Evolutionary conservation across 495 filamentous ascomycete species (phyloP).

Genomic region (Xylaria nigripes): DNA sequence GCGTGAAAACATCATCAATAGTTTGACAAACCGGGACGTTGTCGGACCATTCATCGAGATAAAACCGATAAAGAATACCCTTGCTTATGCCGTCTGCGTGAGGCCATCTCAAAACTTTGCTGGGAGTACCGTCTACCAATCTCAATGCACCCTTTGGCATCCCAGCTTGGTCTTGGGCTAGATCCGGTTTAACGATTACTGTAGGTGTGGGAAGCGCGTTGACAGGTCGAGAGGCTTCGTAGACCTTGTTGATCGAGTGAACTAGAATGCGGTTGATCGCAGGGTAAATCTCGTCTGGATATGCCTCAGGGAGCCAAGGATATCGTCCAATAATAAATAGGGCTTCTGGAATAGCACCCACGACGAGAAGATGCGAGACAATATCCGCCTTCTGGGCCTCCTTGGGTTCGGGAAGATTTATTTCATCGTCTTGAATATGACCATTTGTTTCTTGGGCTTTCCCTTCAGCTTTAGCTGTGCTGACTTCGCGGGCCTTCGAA

Average conservation of each 20-base stretch:
- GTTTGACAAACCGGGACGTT: conserved; percentile 84
- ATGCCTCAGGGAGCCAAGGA: conserved; percentile 78
- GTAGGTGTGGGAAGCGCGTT: conserved; percentile 16
- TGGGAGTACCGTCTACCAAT: conserved; percentile 44
- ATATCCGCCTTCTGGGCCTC: conserved; percentile 78
- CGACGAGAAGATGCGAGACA: conserved; percentile 75
- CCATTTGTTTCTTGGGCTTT: conserved; percentile 24
- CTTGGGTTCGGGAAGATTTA: conserved; percentile 65
- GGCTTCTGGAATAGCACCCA: conserved; percentile 88
- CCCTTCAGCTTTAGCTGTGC: conserved; percentile 17
- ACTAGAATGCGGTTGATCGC: conserved; percentile 72
- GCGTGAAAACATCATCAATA: conserved; percentile 80
- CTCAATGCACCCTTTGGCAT: conserved; percentile 59
- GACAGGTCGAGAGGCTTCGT: conserved; percentile 26
- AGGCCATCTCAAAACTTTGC: conserved; percentile 67
- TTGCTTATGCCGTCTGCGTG: conserved; percentile 70
- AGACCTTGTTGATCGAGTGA: conserved; percentile 57
- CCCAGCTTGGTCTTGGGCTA: conserved; percentile 49
- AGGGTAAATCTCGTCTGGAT: conserved; percentile 61
- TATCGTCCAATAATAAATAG: conserved; percentile 88
- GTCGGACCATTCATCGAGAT: conserved; percentile 96
- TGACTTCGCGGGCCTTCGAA: conserved; percentile 27
- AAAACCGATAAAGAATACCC: conserved; percentile 74
- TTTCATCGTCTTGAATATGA: conserved; percentile 48
- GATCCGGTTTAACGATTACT: conserved; percentile 15